Percentiles rank a stretch among this genome's conserved stretches.
These are phyloP conservation scores for Murraya koenigii DNA, from an alignment of 345 rosid species.

Conservation along the genomic window DNA sequence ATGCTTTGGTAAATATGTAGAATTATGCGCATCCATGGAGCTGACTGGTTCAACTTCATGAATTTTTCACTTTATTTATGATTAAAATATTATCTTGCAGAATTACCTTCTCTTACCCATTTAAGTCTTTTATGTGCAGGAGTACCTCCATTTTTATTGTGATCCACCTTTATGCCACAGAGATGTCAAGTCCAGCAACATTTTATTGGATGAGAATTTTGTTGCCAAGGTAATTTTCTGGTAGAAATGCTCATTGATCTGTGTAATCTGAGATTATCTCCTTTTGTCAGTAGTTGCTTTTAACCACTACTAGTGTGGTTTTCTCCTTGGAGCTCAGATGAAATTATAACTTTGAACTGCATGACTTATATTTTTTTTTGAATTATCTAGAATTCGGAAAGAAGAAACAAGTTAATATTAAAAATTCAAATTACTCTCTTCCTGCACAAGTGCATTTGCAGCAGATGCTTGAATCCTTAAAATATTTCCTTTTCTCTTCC, in stretches of 20 bases:
- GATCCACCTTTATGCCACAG: slow-evolving; percentile 96
- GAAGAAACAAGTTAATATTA: background rate
- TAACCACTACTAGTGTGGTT: background rate
- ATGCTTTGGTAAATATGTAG: slow-evolving; percentile 76
- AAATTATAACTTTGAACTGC: background rate
- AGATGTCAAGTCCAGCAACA: slow-evolving; percentile 97
- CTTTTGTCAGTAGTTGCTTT: background rate
- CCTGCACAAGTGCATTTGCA: background rate
- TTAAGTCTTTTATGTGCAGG: slow-evolving; percentile 45
- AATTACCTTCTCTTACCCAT: background rate
- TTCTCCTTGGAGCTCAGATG: background rate
- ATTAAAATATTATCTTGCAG: background rate
- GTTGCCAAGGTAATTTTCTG: slow-evolving; percentile 71
- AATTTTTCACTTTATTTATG: slow-evolving; percentile 3
- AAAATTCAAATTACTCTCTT: background rate
- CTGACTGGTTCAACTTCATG: slow-evolving; percentile 9
- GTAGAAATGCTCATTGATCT: background rate
- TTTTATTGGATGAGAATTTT: slow-evolving; percentile 79
- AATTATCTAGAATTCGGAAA: background rate
- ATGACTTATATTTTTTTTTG: background rate
- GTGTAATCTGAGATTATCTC: background rate
- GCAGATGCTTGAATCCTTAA: background rate
- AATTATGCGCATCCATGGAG: background rate
- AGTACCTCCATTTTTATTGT: slow-evolving; percentile 94
- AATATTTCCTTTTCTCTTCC: slow-evolving; percentile 19